phyloP scores from a whole-genome alignment of 2,329 filamentous ascomycete genomes.

The Cladosporium sp. region DNA sequence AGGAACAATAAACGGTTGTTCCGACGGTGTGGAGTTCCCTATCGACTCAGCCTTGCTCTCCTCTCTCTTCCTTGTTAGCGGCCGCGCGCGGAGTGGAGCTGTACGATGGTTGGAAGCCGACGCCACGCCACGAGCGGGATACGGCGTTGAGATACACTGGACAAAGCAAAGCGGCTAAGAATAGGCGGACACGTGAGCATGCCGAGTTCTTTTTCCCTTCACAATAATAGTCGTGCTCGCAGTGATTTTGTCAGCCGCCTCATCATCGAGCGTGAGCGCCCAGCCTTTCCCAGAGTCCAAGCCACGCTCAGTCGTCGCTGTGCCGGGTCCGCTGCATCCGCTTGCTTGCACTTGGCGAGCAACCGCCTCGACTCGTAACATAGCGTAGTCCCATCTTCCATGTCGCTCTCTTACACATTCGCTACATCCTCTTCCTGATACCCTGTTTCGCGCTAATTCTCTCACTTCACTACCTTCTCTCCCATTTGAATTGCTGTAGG shows the following conservation, averaged over 20 bases:
- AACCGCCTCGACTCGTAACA: background rate
- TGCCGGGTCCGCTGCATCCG: slow-evolving; percentile 1
- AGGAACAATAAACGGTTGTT: background rate
- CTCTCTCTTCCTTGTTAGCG: no score
- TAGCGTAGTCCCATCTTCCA: background rate
- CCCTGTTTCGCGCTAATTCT: background rate
- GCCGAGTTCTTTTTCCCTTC: background rate
- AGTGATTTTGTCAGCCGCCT: background rate
- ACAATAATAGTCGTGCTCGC: background rate
- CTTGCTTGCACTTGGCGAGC: slow-evolving; percentile 1
- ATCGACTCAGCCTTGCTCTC: no score
- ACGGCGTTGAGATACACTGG: background rate
- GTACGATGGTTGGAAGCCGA: no score
- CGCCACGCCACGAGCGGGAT: background rate
- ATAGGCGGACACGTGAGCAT: background rate
- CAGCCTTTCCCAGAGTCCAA: background rate
- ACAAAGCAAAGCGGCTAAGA: background rate
- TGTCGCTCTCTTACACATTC: slow-evolving; percentile 5
- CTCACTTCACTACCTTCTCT: background rate
- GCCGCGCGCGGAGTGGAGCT: no score
- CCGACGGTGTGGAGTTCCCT: background rate
- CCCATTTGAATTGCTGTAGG: background rate
- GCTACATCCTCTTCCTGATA: background rate
- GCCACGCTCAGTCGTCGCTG: background rate
- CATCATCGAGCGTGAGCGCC: background rate